Percentiles rank a stretch among this genome's conserved stretches.
These are phyloP conservation scores for Candida jianshihensis DNA, from an alignment of 805 yeast genomes.

Conservation along the genomic window DNA sequence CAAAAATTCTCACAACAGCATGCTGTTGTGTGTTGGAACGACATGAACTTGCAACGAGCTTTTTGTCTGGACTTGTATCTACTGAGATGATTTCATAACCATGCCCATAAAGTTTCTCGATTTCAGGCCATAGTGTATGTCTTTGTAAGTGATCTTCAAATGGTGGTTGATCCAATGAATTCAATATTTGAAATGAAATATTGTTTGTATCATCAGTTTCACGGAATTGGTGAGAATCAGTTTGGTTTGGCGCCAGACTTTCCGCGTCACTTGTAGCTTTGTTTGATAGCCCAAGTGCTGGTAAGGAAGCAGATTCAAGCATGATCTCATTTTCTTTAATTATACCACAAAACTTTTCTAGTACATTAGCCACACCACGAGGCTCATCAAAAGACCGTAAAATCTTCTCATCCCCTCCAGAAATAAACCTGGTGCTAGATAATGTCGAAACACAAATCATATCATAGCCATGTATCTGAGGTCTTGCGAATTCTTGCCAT, in stretches of 20 bases:
- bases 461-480: constrained; percentile 97
- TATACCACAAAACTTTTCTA: constrained; percentile 48
- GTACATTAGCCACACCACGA: constrained; percentile 57
- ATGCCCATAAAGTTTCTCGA: constrained; percentile 93
- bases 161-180: constrained; percentile 54
- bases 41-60: constrained; percentile 82
- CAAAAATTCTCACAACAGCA: constrained; percentile 78
- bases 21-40: constrained; percentile 77
- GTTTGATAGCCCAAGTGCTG: constrained; percentile 89
- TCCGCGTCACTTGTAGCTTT: constrained; percentile 60
- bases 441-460: constrained; percentile 75
- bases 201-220: constrained; percentile 29
- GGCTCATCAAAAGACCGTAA: constrained; percentile 88
- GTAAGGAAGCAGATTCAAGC: constrained; percentile 85
- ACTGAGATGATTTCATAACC: constrained; percentile 88
- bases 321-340: constrained; percentile 28
- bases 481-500: constrained; percentile 93
- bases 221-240: constrained; percentile 22
- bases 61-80: constrained; percentile 58
- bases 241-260: constrained; percentile 18
- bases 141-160: constrained; percentile 88
- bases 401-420: constrained; percentile 95
- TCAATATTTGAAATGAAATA: constrained; percentile 40
- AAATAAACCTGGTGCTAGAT: constrained; percentile 57
- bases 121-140: constrained; percentile 90